Evolutionary conservation across 2,329 filamentous ascomycete genomes (phyloP).

Genomic region (Periconia sp.): DNA sequence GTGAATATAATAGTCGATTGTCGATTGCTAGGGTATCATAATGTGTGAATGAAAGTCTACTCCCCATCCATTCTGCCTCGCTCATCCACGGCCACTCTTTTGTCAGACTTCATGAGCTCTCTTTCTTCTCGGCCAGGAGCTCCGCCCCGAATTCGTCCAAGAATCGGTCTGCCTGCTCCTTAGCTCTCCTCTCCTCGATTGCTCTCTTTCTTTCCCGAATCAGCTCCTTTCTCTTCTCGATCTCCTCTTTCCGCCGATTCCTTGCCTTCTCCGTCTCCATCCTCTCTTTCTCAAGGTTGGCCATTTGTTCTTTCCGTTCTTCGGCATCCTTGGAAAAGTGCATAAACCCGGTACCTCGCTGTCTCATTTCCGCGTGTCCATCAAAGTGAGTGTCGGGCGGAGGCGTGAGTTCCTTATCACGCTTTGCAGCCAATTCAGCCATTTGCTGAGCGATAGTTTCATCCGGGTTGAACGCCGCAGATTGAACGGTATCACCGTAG

Average conservation of each 20-base stretch:
- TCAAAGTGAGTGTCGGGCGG: conserved; percentile 84
- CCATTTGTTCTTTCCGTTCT: conserved; percentile 72
- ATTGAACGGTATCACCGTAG: conserved; percentile 82
- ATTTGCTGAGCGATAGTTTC: conserved; percentile 67
- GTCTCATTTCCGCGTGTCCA: conserved; percentile 77
- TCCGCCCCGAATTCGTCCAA: conserved; percentile 55
- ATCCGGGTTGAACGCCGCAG: conserved; percentile 78
- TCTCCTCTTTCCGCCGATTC: conserved; percentile 48
- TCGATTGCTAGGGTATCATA: neutral
- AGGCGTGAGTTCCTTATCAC: conserved; percentile 78
- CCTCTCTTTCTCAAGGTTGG: conserved; percentile 66
- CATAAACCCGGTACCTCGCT: conserved; percentile 89
- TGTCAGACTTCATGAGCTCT: neutral
- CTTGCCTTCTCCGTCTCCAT: conserved; percentile 68
- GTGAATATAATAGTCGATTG: neutral
- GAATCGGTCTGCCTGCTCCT: conserved; percentile 73
- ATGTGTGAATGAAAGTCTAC: neutral
- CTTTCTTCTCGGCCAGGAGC: conserved; percentile 15
- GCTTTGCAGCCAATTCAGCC: conserved; percentile 73
- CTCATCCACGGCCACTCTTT: neutral
- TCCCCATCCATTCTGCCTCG: neutral
- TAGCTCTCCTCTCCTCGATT: conserved; percentile 61
- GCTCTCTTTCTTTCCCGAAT: conserved; percentile 62
- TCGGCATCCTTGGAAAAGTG: conserved; percentile 79
- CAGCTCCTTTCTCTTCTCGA: conserved; percentile 64